phyloP scores from a whole-genome alignment of 805 yeast genomes.

The Hanseniaspora mollemarum region DNA sequence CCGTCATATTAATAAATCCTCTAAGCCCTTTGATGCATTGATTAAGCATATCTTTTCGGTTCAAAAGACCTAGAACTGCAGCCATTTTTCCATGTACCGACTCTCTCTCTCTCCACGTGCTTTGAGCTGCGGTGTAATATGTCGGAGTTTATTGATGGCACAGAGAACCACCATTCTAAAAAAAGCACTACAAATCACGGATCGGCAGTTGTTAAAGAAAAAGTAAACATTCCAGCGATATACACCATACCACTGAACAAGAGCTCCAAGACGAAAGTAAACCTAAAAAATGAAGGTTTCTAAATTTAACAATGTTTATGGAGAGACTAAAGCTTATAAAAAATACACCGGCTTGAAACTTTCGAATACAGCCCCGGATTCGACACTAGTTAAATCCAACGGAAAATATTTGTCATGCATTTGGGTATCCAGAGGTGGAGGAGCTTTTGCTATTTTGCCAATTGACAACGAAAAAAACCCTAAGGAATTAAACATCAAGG shows the following conservation, averaged over 20 bases:
- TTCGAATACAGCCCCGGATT: slow-evolving; percentile 92
- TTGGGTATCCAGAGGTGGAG: slow-evolving; percentile 95
- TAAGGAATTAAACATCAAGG: slow-evolving; percentile 65
- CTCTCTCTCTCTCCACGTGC: no score
- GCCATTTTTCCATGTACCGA: no score
- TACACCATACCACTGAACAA: background rate
- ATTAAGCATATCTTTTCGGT: no score
- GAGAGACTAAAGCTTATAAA: slow-evolving; percentile 56
- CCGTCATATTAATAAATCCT: no score
- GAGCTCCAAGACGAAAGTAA: no score
- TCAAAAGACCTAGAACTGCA: no score
- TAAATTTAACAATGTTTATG: slow-evolving; percentile 90
- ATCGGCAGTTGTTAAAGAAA: background rate
- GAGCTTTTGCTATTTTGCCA: slow-evolving; percentile 93
- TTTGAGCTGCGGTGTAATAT: no score
- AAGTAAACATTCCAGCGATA: background rate
- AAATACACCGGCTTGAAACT: slow-evolving; percentile 45
- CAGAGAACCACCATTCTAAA: background rate
- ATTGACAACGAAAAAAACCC: slow-evolving; percentile 25
- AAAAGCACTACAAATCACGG: no score
- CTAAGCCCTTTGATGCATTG: no score
- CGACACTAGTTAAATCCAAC: slow-evolving; percentile 76
- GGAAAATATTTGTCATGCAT: slow-evolving; percentile 77
- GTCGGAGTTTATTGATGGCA: no score
- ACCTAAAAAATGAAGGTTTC: slow-evolving; percentile 53